phyloP scores from a whole-genome alignment of 2,329 filamentous ascomycete genomes.

The Venturia asperata region DNA sequence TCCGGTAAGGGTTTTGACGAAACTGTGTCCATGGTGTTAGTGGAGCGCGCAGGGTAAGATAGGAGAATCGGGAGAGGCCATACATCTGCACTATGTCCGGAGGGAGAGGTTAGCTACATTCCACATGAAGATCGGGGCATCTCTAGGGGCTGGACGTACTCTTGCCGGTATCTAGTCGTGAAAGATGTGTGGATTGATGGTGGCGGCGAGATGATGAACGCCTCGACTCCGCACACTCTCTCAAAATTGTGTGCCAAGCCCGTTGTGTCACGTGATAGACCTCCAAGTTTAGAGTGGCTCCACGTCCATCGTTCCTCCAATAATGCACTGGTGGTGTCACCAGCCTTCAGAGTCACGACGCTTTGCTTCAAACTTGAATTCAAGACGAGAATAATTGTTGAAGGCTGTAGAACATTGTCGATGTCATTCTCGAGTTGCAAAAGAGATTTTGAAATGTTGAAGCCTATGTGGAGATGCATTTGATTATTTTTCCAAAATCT shows the following conservation, averaged over 20 bases:
- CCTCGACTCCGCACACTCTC: neutral
- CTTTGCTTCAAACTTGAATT: no score
- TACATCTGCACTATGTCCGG: constrained; percentile 76
- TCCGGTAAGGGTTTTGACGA: constrained; percentile 99
- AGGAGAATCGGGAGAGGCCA: constrained; percentile 36
- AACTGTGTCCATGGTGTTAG: constrained; percentile 53
- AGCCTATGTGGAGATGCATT: no score
- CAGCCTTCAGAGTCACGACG: no score
- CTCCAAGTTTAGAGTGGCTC: no score
- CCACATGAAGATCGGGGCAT: neutral
- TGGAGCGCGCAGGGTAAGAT: constrained; percentile 21
- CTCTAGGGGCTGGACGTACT: neutral
- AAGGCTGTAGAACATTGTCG: no score
- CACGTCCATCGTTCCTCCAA: no score
- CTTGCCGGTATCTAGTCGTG: neutral
- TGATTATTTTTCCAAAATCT: no score
- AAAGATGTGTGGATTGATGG: neutral
- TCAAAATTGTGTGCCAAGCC: neutral
- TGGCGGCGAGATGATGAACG: neutral
- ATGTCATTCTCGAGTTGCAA: no score
- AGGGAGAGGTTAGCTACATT: constrained; percentile 41
- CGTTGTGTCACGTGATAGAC: neutral
- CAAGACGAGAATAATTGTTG: no score
- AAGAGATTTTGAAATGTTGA: no score
- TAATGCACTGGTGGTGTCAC: no score